Conservation (phyloP, 345 rosid genomes). For the Eucalyptus cladocalyx region DNA sequence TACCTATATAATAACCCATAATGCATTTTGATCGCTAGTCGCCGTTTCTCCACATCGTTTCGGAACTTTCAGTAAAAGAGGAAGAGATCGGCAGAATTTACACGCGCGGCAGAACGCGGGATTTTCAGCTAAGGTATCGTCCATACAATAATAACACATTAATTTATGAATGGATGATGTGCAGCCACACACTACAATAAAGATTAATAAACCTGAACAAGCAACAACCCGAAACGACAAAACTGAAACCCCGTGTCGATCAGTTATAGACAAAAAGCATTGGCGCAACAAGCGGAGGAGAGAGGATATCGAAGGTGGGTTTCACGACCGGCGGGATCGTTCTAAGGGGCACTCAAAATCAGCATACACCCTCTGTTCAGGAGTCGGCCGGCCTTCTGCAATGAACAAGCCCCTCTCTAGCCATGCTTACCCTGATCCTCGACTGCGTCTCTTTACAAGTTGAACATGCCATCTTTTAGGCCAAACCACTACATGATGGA, state of each 20-base stretch:
- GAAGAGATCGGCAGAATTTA: neutral
- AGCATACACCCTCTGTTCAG: neutral
- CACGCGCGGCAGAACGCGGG: neutral
- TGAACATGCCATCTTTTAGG: neutral
- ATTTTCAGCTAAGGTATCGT: neutral
- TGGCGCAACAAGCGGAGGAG: neutral
- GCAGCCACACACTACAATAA: neutral
- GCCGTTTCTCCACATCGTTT: neutral
- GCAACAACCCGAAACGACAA: constrained; percentile 15
- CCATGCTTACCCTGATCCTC: neutral
- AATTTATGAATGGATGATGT: neutral
- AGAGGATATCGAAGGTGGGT: neutral
- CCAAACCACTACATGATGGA: constrained; percentile 37
- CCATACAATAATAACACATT: neutral
- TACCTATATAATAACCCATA: neutral
- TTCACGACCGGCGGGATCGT: neutral
- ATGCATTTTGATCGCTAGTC: neutral
- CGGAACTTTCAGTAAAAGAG: neutral
- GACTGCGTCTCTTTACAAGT: neutral
- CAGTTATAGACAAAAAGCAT: constrained; percentile 16
- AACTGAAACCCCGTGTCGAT: constrained; percentile 23
- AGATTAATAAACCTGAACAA: constrained; percentile 1
- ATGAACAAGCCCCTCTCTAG: neutral
- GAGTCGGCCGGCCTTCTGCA: neutral
- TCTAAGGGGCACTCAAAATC: neutral